Base-by-base conservation (phyloP, 441 rosid species). In the Pelargonium cotyledonis region DNA sequence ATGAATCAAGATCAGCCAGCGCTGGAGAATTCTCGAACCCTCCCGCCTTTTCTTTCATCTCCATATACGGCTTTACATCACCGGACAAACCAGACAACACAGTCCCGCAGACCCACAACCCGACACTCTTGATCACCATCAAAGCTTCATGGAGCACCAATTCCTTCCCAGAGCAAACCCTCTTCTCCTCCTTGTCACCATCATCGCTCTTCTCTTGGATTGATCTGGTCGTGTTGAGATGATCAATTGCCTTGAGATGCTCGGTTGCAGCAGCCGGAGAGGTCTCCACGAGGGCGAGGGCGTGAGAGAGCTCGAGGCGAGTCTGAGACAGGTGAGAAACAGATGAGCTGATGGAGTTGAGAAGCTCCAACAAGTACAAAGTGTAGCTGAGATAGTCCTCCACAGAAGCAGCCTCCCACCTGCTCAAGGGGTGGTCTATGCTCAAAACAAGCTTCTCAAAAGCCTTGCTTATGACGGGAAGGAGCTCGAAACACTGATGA, bases 381-480 rank as follows among this genome's bases (percentile, higher is more conserved):
- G 80, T 80, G 78, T 77, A 80, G 57, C 67, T 73, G 38, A 89
- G 77, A 82, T 85, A 85, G 16, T 78, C 79, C 40, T 84, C 90
- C 67, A 76, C 60, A 18, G 82, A 73, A 10, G 41, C 38, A 12
- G 66, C 71, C 46, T 80, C 81, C 91, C 91, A 89, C 15, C 73
- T 76, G 70, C 75, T 80, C 77, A 73, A 72, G 11, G 77, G 86
- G 66, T 77, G 80, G 69, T 89, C 86, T 29, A 89, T 78, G 16
- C 72, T 82, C 72, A 75, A 78, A 63, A 79, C 81, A 8, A 86
- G 78, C 80, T 84, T 79, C 14, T 81, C 81, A 73, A 89, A 85
- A 23, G 85, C 86, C 65, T 75, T 73, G 80, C 86, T 82, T 75
- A 82, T 67, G 35, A 44, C 9, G 51, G 79, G 81, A 43, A 89